Evolutionary conservation across 208 protist species (phyloP).

Genomic region (Trypanosoma mega): DNA sequence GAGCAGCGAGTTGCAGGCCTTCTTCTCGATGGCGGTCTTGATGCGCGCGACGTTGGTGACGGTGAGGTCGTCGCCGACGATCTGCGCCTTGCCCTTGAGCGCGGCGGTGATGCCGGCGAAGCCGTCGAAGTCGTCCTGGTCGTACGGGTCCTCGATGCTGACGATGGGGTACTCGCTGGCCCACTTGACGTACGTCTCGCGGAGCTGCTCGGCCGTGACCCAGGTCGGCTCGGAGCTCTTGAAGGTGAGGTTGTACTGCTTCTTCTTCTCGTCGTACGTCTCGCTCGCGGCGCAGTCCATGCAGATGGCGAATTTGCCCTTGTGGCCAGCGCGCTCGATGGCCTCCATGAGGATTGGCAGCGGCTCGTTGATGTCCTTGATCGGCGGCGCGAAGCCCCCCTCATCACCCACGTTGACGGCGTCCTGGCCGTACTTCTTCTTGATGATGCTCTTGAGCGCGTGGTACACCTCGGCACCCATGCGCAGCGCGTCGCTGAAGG

Average conservation of each 20-base stretch:
- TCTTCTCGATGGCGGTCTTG: constrained; percentile 86
- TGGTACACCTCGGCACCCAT: constrained; percentile 99
- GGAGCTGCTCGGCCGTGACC: constrained; percentile 78
- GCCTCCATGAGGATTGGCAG: constrained; percentile 96
- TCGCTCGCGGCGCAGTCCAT: constrained; percentile 99
- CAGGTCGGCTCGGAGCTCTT: constrained; percentile 89
- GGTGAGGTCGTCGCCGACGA: constrained; percentile 99
- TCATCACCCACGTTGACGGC: constrained; percentile 98
- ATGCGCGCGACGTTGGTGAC: constrained; percentile 98
- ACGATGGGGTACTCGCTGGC: constrained; percentile 94
- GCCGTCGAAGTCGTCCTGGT: constrained; percentile 97
- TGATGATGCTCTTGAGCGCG: constrained; percentile 96
- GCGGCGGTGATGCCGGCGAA: constrained; percentile 84
- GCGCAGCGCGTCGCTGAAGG: constrained; percentile 95
- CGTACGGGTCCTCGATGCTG: constrained; percentile 99
- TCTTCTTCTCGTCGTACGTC: constrained; percentile 94
- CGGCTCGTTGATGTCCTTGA: constrained; percentile 95
- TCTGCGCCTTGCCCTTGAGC: constrained; percentile 83
- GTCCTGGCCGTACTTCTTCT: constrained; percentile 96
- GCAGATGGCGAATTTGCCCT: constrained; percentile 96
- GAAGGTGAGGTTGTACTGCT: constrained; percentile 98
- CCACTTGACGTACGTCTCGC: constrained; percentile 93
- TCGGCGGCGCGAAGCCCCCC: constrained; percentile 98
- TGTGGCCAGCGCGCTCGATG: constrained; percentile 96
- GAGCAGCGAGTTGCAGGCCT: constrained; percentile 97